Evolutionary conservation across 495 filamentous ascomycete genomes (phyloP).

Genomic region (Evernia prunastri): DNA sequence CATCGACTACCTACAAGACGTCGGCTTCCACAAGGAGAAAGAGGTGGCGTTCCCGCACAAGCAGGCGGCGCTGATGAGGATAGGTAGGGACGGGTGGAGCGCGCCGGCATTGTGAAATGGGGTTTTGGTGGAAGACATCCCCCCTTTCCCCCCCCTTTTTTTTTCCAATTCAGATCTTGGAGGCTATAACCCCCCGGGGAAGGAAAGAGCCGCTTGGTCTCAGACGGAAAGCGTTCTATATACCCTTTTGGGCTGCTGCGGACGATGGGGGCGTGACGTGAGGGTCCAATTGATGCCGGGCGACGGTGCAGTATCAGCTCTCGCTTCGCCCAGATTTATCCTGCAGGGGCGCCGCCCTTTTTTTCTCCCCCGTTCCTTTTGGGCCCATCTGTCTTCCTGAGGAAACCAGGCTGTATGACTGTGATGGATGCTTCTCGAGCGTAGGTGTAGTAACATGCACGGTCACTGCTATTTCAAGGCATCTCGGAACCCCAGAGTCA

Average conservation of each 20-base stretch:
- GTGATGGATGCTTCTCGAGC: neutral
- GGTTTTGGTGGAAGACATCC: too few relatives aligned
- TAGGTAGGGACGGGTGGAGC: constrained; percentile 76
- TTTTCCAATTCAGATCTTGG: too few relatives aligned
- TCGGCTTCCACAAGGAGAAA: constrained; percentile 82
- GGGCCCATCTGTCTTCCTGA: neutral
- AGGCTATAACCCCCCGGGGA: too few relatives aligned
- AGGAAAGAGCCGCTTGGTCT: too few relatives aligned
- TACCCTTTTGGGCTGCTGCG: too few relatives aligned
- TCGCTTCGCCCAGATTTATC: neutral
- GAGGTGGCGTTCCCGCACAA: constrained; percentile 90
- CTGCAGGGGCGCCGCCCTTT: neutral
- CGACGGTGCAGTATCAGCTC: neutral
- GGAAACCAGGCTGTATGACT: neutral
- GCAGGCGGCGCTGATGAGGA: constrained; percentile 78
- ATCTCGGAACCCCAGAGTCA: neutral
- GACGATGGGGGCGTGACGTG: too few relatives aligned
- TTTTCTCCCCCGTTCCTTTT: neutral
- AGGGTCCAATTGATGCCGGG: neutral
- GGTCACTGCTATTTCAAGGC: too few relatives aligned
- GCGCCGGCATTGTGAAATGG: constrained; percentile 63
- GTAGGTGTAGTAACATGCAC: neutral
- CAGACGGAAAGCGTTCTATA: too few relatives aligned
- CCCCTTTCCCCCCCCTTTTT: too few relatives aligned
- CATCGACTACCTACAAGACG: constrained; percentile 63